Base-by-base conservation (phyloP, 371 early-diverging fungal genomes). In the Mortierella sp. region DNA sequence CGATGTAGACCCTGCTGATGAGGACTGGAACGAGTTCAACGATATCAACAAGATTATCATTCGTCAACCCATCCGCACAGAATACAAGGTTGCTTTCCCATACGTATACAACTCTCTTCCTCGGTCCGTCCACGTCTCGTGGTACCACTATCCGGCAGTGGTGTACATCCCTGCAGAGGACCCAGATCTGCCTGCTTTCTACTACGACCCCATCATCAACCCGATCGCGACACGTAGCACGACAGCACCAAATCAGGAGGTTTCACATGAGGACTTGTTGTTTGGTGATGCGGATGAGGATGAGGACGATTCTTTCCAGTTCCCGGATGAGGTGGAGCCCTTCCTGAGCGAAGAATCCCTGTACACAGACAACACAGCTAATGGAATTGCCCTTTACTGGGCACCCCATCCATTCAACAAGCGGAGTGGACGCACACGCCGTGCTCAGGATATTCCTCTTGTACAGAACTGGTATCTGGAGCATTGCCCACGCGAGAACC, bases 1-100 rank as follows among this genome's bases (percentile, higher is more conserved):
- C 46, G 99, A 98, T 80, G 87, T 95, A 71, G 97, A 99, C 72
- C 89, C 95, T 5, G 93, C 92, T 4, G 98, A 99, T 81, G 99
- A 99, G 75, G 99, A 99, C 85, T 99, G 99, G 99, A 99, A 98
- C 81, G 99, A 98, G 83, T 99, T 99, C 84, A 99, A 99, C 87
- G 99, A 99, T 79, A 97, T 99, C 86, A 96, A 97, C 94, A 98
- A 98, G 85, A 94, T 99, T 68, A 98, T 99, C 70, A 96, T 99
- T 64, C 95, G 99, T 56, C 97, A 97, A 72, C 98, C 98, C 14
- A 90, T 98, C 61, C 94, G 99, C 64, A 96, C 98, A 26, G 99
- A 99, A 85, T 98, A 99, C 90, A 96, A 96, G 83, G 94, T 99
- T 60, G 99, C 99, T 7, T 98, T 96, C 85, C 99, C 99, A 48